phyloP scores from a whole-genome alignment of 441 rosid species.

The Pelargonium cotyledonis region DNA sequence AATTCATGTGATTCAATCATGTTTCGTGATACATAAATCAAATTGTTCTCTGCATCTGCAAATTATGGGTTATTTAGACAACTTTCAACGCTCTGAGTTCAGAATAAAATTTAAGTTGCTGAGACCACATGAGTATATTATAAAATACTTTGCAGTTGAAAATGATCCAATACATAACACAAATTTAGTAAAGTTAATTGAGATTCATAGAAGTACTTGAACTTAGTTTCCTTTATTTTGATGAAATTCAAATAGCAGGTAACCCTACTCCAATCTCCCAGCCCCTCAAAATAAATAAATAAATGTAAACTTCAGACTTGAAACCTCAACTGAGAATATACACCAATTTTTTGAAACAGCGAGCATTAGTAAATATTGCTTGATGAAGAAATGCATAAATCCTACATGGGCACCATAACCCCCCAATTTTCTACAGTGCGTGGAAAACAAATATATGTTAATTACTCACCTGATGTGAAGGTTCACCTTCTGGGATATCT shows the following conservation, averaged over 20 bases:
- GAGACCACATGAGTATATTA: too few species aligned
- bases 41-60: too few species aligned
- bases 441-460: slow-evolving; percentile 5
- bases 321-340: not conserved
- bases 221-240: not conserved
- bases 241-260: not conserved
- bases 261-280: not conserved
- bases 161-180: too few species aligned
- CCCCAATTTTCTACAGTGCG: not conserved
- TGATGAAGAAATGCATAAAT: not conserved
- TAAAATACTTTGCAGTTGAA: too few species aligned
- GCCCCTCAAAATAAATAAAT: not conserved
- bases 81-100: too few species aligned
- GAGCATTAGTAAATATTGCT: not conserved
- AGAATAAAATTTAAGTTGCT: too few species aligned
- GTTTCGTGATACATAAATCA: not conserved
- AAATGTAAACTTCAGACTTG: not conserved
- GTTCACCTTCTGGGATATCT: slow-evolving; percentile 24
- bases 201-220: too few species aligned
- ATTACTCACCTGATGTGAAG: slow-evolving; percentile 30
- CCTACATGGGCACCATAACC: not conserved
- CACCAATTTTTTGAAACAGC: too few species aligned
- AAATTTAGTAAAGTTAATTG: too few species aligned
- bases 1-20: not conserved
- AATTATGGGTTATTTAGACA: too few species aligned